Conservation (phyloP, 768 basidiomycete genomes). For the Mycena rosella region DNA sequence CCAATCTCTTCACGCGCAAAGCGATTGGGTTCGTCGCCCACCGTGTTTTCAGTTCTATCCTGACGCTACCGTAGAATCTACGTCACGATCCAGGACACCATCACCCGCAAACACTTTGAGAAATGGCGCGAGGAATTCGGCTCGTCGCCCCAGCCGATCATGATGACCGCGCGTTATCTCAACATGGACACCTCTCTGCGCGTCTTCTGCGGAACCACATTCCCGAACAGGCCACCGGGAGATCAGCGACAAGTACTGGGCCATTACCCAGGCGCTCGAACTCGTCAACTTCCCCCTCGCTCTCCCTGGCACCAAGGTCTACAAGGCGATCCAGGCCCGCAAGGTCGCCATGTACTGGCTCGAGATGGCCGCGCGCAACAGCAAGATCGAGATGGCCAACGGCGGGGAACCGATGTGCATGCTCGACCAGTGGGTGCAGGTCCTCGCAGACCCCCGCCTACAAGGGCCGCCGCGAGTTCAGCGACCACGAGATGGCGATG, state of each 20-base stretch:
- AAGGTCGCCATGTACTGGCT: constrained; percentile 88
- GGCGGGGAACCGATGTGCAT: constrained; percentile 89
- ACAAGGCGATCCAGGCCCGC: constrained; percentile 91
- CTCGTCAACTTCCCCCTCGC: constrained; percentile 99
- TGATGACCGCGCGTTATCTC: constrained; percentile 92
- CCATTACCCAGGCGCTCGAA: constrained; percentile 93
- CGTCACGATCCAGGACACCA: constrained; percentile 83
- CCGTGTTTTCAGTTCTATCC: constrained; percentile 1
- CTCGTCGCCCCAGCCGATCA: constrained; percentile 69
- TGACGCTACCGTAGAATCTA: constrained; percentile 71
- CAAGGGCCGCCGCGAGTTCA: constrained; percentile 90
- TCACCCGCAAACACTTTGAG: constrained; percentile 81
- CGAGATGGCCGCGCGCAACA: constrained; percentile 79
- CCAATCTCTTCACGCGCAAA: constrained; percentile 93
- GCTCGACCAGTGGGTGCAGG: constrained; percentile 91
- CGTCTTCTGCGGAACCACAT: constrained; percentile 95
- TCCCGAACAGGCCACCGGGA: constrained; percentile 81
- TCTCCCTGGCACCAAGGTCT: constrained; percentile 96
- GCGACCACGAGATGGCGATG: constrained; percentile 96
- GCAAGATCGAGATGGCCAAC: constrained; percentile 85
- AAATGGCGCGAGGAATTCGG: constrained; percentile 71
- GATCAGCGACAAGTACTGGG: constrained; percentile 96
- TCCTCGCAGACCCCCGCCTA: constrained; percentile 73
- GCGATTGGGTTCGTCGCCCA: constrained; percentile 78
- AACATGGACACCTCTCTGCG: constrained; percentile 98